Percentiles rank a stretch among this genome's conserved stretches.
phyloP scores from a whole-genome alignment of 2,329 filamentous ascomycete species.

The Alternaria brassicicola region DNA sequence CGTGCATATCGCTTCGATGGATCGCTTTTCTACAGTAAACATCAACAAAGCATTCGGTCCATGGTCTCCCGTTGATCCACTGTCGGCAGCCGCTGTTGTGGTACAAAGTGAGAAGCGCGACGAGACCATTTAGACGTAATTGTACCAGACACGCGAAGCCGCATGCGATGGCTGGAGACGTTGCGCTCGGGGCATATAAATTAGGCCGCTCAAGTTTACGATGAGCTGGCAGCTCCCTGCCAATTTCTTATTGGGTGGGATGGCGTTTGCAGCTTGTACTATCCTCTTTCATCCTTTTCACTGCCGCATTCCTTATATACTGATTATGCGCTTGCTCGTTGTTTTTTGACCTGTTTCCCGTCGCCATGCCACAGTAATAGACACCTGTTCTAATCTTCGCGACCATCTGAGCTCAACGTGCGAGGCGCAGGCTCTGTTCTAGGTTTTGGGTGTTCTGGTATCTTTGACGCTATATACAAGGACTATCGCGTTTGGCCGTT shows the following conservation, averaged over 20 bases:
- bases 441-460: constrained; percentile 10
- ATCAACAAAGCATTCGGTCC: constrained; percentile 13
- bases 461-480: constrained; percentile 29
- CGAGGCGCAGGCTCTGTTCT: constrained; percentile 30
- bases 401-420: constrained; percentile 24
- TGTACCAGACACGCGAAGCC: constrained; percentile 33
- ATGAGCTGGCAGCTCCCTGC: constrained; percentile 43
- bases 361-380: constrained; percentile 49
- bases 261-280: constrained; percentile 37
- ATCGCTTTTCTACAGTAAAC: constrained; percentile 18
- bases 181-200: constrained; percentile 41
- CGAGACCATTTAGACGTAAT: constrained; percentile 17
- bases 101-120: constrained; percentile 21
- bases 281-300: constrained; percentile 33
- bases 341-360: constrained; percentile 36
- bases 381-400: constrained; percentile 35
- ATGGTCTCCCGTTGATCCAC: constrained; percentile 22
- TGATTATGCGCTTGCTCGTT: constrained; percentile 42
- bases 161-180: constrained; percentile 31
- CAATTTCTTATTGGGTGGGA: constrained; percentile 37
- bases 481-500: constrained; percentile 19
- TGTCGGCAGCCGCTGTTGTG: constrained; percentile 23
- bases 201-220: constrained; percentile 39
- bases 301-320: constrained; percentile 44
- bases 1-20: constrained; percentile 29